Conservation (phyloP, 1,139 yeast species). For the Hyphopichia wangnamkhiaoensis region DNA sequence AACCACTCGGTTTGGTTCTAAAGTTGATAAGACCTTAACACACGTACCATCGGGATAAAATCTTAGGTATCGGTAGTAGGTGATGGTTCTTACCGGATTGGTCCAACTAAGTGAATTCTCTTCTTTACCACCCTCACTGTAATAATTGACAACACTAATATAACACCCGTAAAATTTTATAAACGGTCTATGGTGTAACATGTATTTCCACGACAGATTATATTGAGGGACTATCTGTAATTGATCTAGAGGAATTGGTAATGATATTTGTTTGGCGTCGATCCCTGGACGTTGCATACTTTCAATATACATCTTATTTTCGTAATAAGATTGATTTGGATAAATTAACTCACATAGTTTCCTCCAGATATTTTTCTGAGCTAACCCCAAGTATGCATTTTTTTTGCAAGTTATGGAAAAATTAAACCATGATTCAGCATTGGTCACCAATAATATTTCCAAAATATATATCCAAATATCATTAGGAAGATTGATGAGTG, state of each 20-base stretch:
- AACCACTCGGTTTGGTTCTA: conserved; percentile 66
- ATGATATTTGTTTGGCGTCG: conserved; percentile 14
- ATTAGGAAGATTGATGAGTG: conserved; percentile 58
- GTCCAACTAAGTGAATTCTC: conserved; percentile 70
- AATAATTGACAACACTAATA: conserved; percentile 80
- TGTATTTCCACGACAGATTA: conserved; percentile 53
- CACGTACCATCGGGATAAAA: conserved; percentile 81
- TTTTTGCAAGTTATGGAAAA: conserved; percentile 63
- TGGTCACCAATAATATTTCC: conserved; percentile 47
- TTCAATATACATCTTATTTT: conserved; percentile 25
- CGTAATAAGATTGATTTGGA: conserved; percentile 56
- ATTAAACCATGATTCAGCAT: conserved; percentile 69
- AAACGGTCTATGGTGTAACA: conserved; percentile 60
- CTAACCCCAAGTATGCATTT: conserved; percentile 63
- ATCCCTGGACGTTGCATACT: conserved; percentile 16
- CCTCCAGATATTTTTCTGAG: conserved; percentile 56
- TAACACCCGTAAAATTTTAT: conserved; percentile 81
- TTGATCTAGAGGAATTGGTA: conserved; percentile 47
- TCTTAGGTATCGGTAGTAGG: conserved; percentile 82
- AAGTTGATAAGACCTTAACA: conserved; percentile 61
- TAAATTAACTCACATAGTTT: conserved; percentile 56
- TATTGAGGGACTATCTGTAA: conserved; percentile 46
- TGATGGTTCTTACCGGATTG: conserved; percentile 78
- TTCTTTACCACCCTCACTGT: conserved; percentile 73
- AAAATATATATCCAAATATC: conserved; percentile 64